These are phyloP conservation scores for Globisporangium yorkense DNA, from an alignment of 352 stramenopile genomes.

Conservation along the genomic window DNA sequence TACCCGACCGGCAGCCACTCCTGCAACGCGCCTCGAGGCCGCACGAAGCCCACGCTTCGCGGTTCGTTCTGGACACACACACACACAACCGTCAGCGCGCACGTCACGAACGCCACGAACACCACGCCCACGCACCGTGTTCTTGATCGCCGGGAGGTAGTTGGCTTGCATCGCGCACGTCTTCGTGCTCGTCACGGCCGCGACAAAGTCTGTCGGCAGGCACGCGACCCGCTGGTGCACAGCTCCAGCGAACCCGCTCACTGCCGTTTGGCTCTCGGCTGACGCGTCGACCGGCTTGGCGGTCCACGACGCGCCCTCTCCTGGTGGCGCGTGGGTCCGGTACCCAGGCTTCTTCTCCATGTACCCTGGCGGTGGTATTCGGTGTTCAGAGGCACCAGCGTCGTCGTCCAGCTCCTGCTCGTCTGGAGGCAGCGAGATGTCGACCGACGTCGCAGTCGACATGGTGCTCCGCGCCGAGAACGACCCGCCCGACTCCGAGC, in stretches of 20 bases:
- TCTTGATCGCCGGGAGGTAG: slow-evolving; percentile 68
- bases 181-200: slow-evolving; percentile 58
- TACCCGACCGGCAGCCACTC: slow-evolving; percentile 90
- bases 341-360: slow-evolving; percentile 54
- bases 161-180: slow-evolving; percentile 77
- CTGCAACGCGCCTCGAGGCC: slow-evolving; percentile 71
- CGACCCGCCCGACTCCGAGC: slow-evolving; percentile 19
- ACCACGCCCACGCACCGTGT: slow-evolving; percentile 32
- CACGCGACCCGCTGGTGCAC: slow-evolving; percentile 61
- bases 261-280: slow-evolving; percentile 53
- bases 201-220: slow-evolving; percentile 64
- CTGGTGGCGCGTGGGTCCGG: slow-evolving; percentile 44
- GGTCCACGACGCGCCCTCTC: slow-evolving; percentile 52
- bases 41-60: slow-evolving; percentile 82
- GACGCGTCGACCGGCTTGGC: slow-evolving; percentile 47
- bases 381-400: not conserved
- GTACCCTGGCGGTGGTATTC: slow-evolving; percentile 18
- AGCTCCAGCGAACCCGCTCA: slow-evolving; percentile 46
- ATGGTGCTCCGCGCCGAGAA: slow-evolving; percentile 24
- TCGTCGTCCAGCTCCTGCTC: slow-evolving; percentile 30
- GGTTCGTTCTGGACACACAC: slow-evolving; percentile 59
- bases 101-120: not conserved
- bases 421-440: slow-evolving; percentile 49
- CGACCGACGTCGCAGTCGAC: slow-evolving; percentile 37
- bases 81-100: not conserved